Evolutionary conservation across 345 rosid genomes (phyloP), one percentile per base, ranked within the genome.

Genomic region (Populus deltoides): DNA sequence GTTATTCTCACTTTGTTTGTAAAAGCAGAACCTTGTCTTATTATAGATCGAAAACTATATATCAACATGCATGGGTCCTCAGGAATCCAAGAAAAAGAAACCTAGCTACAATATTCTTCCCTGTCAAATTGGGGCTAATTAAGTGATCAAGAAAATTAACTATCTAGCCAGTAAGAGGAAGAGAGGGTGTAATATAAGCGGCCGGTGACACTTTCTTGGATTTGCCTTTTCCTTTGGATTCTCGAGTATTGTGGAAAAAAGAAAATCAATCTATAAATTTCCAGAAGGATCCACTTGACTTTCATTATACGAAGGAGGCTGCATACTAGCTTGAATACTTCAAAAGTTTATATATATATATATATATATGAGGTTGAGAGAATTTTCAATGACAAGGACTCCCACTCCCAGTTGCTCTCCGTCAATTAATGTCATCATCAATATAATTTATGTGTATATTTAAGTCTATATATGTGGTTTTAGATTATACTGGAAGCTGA

Each of bases 11-110:
- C 61, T 69, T 65, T 79, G 80, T 20, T 73, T 62, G 85, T 24
- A 81, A 86, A 88, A 88, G 88, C 85, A 75, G 38, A 84, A 79
- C 87, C 75, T 6, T 86, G 88, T 84, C 90, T 84, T 82, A 70
- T 84, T 83, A 53, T 80, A 70, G 65, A 38, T 33, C 63, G 24
- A 63, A 67, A 33, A 78, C 74, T 72, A n/a, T n/a, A n/a, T n/a
- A 70, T 66, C 15, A 3, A 57, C 74, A 45, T 24, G 33, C 13
- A 73, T 79, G 74, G 77, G 83, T 80, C 81, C 74, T 71, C 4
- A 36, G 71, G 81, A 80, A 78, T 82, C 83, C 86, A 53, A 78
- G 77, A 71, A 80, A 55, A 78, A 72, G 9, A 17, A 53, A 66
- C 31, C 31, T 25, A 27, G 16, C 45, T 73, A 8, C 43, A 39